Evolutionary conservation across 1,284 basidiomycete genomes (phyloP).

Genomic region (Trametes pubescens): DNA sequence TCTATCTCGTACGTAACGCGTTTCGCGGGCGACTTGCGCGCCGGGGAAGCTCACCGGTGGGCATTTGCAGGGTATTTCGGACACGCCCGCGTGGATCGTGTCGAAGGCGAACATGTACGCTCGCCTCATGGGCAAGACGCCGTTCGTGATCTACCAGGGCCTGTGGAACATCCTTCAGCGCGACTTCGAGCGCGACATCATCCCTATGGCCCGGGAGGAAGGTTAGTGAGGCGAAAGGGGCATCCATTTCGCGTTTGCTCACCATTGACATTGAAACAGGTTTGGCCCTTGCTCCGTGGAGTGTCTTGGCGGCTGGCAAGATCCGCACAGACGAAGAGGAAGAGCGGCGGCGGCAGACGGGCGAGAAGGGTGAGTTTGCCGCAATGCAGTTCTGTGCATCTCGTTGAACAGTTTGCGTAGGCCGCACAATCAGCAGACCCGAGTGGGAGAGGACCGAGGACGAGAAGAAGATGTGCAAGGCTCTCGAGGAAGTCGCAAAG

Average conservation of each 20-base stretch:
- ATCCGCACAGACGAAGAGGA: constrained; percentile 59
- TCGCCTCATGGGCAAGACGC: constrained; percentile 52
- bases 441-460: constrained; percentile 53
- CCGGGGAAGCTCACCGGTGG: background rate
- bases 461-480: constrained; percentile 50
- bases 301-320: constrained; percentile 56
- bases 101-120: constrained; percentile 41
- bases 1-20: constrained; percentile 46
- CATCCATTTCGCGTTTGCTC: background rate
- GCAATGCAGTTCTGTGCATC: background rate
- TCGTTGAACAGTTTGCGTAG: constrained; percentile 1
- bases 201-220: constrained; percentile 56
- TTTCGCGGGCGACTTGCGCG: constrained; percentile 18
- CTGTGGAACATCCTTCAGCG: constrained; percentile 55
- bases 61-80: constrained; percentile 38
- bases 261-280: constrained; percentile 38
- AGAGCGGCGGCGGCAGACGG: constrained; percentile 48
- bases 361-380: constrained; percentile 48
- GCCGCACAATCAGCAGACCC: constrained; percentile 39
- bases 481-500: constrained; percentile 55
- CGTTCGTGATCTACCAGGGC: constrained; percentile 64
- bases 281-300: constrained; percentile 59
- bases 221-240: constrained; percentile 37
- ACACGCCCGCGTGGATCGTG: constrained; percentile 43
- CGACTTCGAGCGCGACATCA: constrained; percentile 51